These are phyloP conservation scores for Exophiala viscosa DNA, from an alignment of 2,329 filamentous ascomycete species.

Conservation along the genomic window DNA sequence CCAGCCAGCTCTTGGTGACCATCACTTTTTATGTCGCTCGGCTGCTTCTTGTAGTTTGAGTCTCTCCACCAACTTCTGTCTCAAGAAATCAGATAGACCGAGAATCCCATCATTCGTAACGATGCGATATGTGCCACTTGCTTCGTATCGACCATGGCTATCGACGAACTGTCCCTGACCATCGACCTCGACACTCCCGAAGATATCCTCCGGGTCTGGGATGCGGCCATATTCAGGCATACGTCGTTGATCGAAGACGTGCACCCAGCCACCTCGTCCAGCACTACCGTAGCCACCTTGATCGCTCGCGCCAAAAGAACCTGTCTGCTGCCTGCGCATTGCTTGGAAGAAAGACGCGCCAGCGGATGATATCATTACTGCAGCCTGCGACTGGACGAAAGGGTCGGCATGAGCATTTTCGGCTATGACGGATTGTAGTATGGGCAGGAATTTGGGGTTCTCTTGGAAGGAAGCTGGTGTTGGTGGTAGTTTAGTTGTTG, in stretches of 20 bases:
- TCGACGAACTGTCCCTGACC: constrained; percentile 55
- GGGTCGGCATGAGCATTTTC: constrained; percentile 55
- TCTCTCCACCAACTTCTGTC: constrained; percentile 48
- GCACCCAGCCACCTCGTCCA: constrained; percentile 59
- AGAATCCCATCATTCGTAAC: constrained; percentile 59
- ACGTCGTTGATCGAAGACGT: constrained; percentile 58
- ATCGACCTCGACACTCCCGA: constrained; percentile 62
- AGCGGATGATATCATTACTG: constrained; percentile 57
- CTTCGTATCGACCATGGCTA: constrained; percentile 56
- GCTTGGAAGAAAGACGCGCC: constrained; percentile 37
- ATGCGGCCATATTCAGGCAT: constrained; percentile 63
- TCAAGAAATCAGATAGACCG: constrained; percentile 47
- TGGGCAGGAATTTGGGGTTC: constrained; percentile 54
- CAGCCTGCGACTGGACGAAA: constrained; percentile 55
- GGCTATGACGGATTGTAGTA: constrained; percentile 55
- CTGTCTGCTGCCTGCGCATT: constrained; percentile 42
- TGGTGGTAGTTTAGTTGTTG: constrained; percentile 49
- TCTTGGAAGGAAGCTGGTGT: constrained; percentile 54
- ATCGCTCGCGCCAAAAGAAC: constrained; percentile 54
- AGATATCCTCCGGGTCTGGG: constrained; percentile 62
- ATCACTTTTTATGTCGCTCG: constrained; percentile 17
- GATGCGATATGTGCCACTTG: constrained; percentile 59
- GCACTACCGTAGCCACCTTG: constrained; percentile 58
- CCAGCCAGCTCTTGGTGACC: no score
- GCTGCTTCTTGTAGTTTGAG: constrained; percentile 35